These are phyloP conservation scores for Phylloporus sp. DNA, from an alignment of 768 basidiomycete species.

Conservation along the genomic window DNA sequence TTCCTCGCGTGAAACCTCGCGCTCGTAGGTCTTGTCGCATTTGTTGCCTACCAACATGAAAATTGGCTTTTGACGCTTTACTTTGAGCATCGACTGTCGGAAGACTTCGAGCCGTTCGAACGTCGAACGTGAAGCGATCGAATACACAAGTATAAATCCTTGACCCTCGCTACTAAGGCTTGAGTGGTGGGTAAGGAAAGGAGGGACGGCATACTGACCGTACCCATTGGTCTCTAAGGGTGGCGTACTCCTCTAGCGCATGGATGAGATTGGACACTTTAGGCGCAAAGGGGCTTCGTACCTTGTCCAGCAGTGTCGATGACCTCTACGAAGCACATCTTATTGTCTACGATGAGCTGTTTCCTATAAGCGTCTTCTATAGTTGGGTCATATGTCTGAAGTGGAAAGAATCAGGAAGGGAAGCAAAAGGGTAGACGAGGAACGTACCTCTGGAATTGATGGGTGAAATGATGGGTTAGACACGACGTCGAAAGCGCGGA, in stretches of 20 bases:
- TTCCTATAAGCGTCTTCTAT: slow-evolving; percentile 98
- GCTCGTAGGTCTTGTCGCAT: slow-evolving; percentile 84
- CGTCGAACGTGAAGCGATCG: slow-evolving; percentile 88
- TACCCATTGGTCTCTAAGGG: slow-evolving; percentile 96
- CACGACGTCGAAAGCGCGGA: slow-evolving; percentile 10
- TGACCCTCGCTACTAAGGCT: slow-evolving; percentile 77
- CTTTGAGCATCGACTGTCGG: slow-evolving; percentile 83
- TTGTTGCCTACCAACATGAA: slow-evolving; percentile 98
- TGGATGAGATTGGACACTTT: slow-evolving; percentile 16
- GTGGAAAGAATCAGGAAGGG: slow-evolving; percentile 6
- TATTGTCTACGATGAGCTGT: slow-evolving; percentile 89
- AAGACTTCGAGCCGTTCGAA: slow-evolving; percentile 89
- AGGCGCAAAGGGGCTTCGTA: slow-evolving; percentile 33
- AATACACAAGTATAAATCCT: slow-evolving; percentile 97
- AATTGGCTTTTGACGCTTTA: slow-evolving; percentile 78
- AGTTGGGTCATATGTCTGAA: slow-evolving; percentile 92
- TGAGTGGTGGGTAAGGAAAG: slow-evolving; percentile 8
- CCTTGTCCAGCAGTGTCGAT: slow-evolving; percentile 98
- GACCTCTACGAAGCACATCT: slow-evolving; percentile 94
- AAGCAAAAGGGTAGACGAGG: slow-evolving; percentile 3
- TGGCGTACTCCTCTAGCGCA: slow-evolving; percentile 87
- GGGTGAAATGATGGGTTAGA: slow-evolving; percentile 12
- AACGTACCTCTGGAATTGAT: slow-evolving; percentile 48
- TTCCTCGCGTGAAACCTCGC: slow-evolving; percentile 89
- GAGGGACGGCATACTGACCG: slow-evolving; percentile 51